Base-by-base conservation (phyloP, 208 protist species). In the Herpetomonas samuelpessoai region DNA sequence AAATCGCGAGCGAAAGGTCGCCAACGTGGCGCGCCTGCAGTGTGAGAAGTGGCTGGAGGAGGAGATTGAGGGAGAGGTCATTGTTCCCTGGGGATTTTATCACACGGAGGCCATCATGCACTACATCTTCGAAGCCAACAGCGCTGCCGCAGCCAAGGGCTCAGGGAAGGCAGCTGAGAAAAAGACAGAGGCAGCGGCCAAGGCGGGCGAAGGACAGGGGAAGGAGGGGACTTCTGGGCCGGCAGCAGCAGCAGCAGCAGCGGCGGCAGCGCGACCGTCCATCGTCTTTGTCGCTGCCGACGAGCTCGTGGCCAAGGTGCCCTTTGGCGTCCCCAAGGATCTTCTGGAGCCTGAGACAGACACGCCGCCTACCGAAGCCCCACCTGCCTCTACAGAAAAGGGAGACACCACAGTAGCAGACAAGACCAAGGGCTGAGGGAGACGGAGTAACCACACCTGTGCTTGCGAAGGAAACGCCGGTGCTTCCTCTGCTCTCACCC, bases 81-180 rank as follows among this genome's bases (percentile, higher is more conserved):
- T 95, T 59, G 71, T 95, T 18, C 89, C 89, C 3, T 95, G 89
- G 86, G 89, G 89, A 26, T 93, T 84, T 67, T 95, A 85, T 59
- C 89, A 95, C 71, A 62, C 76, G 2, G 79, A 88, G 56, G 77
- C 78, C n/a, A 95, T 95, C 46, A 71, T 75, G 3, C 81, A 86
- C 57, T 80, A 88, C 63, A 83, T 95, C 16, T 27, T 87, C n/a
- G 76, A 83, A 26, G 68, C 70, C 35, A 89, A 88, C 60, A 69
- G 65, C 21, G 44, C 55, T 10, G 10, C 18, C 3, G 30, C 41
- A 18, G 28, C 49, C 7, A 48, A 19, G 21, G 10, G 26, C 2
- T 55, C 48, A 14, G 26, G 1, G 14, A 30, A n/a, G 38, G 48
- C 10, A 14, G 38, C 35, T 4, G 4, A 3, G 54, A 3, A 14